phyloP scores from a whole-genome alignment of 106 monocot species.

The Allium sativum region DNA sequence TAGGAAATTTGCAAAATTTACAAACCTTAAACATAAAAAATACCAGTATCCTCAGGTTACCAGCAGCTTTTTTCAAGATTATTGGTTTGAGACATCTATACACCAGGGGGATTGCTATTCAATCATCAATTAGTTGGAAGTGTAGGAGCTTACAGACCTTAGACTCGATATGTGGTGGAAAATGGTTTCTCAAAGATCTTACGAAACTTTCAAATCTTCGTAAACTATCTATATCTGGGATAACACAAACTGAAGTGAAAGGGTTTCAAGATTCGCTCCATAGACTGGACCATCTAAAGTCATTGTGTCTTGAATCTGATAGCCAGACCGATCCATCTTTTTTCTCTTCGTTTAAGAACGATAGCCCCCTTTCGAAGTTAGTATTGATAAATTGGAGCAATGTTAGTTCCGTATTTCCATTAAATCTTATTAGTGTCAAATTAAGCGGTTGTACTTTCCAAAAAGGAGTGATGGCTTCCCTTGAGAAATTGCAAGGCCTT shows the following conservation, averaged over 20 bases:
- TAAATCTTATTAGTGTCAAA: slow-evolving; percentile 1
- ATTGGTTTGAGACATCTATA: slow-evolving; percentile 8
- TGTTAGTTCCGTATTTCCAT: neutral
- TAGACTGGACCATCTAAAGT: neutral
- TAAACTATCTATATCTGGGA: neutral
- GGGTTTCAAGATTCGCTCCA: neutral
- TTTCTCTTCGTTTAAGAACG: neutral
- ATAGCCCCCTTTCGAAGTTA: neutral
- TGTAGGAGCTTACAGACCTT: slow-evolving; percentile 1
- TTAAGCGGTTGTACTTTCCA: neutral
- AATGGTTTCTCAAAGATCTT: neutral
- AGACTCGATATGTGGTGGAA: neutral
- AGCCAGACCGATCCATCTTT: neutral
- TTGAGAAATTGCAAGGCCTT: slow-evolving; percentile 1
- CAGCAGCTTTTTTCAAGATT: slow-evolving; percentile 16
- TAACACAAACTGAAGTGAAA: neutral
- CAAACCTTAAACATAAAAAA: slow-evolving; percentile 19
- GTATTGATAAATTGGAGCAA: neutral
- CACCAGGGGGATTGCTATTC: neutral
- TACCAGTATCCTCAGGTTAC: neutral
- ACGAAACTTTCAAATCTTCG: slow-evolving; percentile 2
- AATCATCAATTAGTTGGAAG: neutral
- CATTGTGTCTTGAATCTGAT: neutral
- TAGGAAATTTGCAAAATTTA: slow-evolving; percentile 4
- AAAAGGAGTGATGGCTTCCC: neutral